phyloP scores from a whole-genome alignment of 75 land plant genomes.

The Cryptomeria japonica region DNA sequence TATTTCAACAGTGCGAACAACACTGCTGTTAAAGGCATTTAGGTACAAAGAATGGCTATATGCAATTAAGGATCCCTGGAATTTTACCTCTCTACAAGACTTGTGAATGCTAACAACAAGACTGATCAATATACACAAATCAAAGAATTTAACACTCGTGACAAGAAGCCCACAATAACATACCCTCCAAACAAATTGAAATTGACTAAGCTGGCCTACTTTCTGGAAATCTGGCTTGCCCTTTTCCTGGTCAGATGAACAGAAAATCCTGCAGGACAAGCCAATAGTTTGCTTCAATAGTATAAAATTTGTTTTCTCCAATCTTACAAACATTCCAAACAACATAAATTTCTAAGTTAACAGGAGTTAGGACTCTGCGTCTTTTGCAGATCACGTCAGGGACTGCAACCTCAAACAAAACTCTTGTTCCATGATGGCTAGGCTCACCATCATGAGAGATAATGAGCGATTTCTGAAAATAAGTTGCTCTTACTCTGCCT shows the following conservation, averaged over 20 bases:
- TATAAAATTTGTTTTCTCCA: background rate
- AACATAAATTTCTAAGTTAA: background rate
- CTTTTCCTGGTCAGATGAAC: background rate
- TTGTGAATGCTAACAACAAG: background rate
- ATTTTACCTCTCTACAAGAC: background rate
- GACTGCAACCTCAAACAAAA: background rate
- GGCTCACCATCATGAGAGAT: background rate
- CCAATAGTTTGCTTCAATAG: background rate
- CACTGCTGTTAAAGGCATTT: background rate
- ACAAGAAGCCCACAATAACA: background rate
- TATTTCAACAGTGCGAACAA: background rate
- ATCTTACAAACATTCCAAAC: background rate
- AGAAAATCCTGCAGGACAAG: constrained; percentile 9
- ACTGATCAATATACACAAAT: background rate
- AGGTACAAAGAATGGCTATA: background rate
- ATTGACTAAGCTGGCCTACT: background rate
- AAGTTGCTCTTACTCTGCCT: background rate
- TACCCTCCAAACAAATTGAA: background rate
- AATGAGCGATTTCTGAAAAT: background rate
- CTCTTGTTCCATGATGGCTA: background rate
- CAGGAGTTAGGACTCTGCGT: background rate
- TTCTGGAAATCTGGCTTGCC: background rate
- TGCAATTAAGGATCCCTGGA: background rate
- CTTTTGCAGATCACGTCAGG: background rate
- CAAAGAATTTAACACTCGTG: background rate